Evolutionary conservation across 208 protist genomes (phyloP).

Genomic region (Blechomonas ayalai): DNA sequence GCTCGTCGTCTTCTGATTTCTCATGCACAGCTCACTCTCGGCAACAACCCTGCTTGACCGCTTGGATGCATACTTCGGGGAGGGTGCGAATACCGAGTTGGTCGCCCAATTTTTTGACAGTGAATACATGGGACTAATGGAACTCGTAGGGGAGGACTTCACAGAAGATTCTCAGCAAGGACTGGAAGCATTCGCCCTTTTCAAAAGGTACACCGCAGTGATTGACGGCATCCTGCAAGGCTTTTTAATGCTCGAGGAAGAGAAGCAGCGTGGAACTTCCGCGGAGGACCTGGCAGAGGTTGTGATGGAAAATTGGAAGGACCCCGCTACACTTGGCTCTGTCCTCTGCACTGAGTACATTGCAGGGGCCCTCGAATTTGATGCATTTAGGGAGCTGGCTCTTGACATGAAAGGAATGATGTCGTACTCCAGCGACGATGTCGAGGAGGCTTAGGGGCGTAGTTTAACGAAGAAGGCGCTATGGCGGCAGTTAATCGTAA

Average conservation of each 20-base stretch:
- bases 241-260: conserved; percentile 26
- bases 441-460: conserved; percentile 3
- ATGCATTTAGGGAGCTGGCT: conserved; percentile 58
- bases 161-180: conserved; percentile 33
- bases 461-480: conserved; percentile 1
- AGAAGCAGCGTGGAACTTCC: no score
- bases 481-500: background rate
- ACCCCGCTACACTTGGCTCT: conserved; percentile 18
- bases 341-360: conserved; percentile 69
- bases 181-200: conserved; percentile 47
- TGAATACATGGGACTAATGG: conserved; percentile 22
- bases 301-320: conserved; percentile 38
- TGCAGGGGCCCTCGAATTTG: conserved; percentile 57
- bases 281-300: conserved; percentile 19
- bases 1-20: no score
- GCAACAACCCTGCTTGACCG: conserved; percentile 21
- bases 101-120: conserved; percentile 51
- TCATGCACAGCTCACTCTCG: background rate
- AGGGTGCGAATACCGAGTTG: conserved; percentile 47
- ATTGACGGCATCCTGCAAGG: conserved; percentile 43
- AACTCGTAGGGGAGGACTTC: conserved; percentile 6
- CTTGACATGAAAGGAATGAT: conserved; percentile 45
- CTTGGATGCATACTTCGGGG: conserved; percentile 61
- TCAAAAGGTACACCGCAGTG: conserved; percentile 37
- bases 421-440: conserved; percentile 24